A percentile compares a stretch with the other conserved stretches of the same genome.
These are phyloP conservation scores for Friedmanniomyces simplex DNA, from an alignment of 495 filamentous ascomycete species.

Conservation along the genomic window DNA sequence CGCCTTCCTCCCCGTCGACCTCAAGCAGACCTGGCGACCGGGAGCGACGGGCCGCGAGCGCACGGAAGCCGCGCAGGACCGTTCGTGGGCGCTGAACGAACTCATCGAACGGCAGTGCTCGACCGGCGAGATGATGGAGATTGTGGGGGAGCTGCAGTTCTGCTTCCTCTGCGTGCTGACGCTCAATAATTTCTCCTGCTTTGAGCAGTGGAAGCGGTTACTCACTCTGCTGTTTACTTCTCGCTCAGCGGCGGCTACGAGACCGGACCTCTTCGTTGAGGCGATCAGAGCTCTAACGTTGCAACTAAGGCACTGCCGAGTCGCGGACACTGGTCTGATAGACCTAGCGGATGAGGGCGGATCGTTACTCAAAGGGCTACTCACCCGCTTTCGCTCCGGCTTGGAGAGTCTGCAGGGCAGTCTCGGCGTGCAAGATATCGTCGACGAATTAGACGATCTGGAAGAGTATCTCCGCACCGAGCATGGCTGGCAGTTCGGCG, in stretches of 20 bases:
- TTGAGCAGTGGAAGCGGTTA: conserved; percentile 80
- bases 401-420: conserved; percentile 27
- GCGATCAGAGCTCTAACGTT: conserved; percentile 54
- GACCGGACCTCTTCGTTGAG: conserved; percentile 47
- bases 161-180: conserved; percentile 71
- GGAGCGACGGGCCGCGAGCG: conserved; percentile 60
- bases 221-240: conserved; percentile 62
- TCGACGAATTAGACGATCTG: conserved; percentile 45
- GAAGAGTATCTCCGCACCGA: conserved; percentile 45
- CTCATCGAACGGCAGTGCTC: conserved; percentile 33
- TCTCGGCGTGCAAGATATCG: conserved; percentile 30
- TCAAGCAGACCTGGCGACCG: conserved; percentile 53
- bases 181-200: conserved; percentile 73
- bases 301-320: conserved; percentile 62
- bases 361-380: conserved; percentile 42
- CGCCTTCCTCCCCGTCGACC: conserved; percentile 44
- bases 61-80: conserved; percentile 60
- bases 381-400: conserved; percentile 41
- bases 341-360: conserved; percentile 45
- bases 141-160: conserved; percentile 84
- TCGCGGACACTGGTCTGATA: conserved; percentile 53
- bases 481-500: conserved; percentile 57
- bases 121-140: conserved; percentile 27
- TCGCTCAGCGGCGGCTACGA: conserved; percentile 44
- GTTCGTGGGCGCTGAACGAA: conserved; percentile 56